Conservation (phyloP, 164 flowering plant genomes). For the Litsea cubeba region DNA sequence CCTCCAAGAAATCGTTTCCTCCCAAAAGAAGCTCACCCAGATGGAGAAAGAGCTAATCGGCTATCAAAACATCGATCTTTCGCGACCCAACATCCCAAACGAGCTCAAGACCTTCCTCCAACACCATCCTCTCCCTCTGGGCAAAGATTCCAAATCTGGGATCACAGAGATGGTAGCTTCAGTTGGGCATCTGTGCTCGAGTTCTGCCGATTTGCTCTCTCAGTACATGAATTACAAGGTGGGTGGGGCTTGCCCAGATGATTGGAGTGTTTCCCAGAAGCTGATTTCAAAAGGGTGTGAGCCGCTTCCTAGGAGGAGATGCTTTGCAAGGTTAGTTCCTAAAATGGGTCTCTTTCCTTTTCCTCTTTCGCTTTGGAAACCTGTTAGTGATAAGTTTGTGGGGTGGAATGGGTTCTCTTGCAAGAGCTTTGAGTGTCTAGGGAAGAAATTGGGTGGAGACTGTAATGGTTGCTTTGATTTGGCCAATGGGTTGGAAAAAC, state of each 20-base stretch:
- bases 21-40: constrained; percentile 72
- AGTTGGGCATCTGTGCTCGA: constrained; percentile 72
- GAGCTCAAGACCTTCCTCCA: constrained; percentile 70
- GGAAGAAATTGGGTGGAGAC: constrained; percentile 54
- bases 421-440: constrained; percentile 70
- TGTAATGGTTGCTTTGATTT: constrained; percentile 81
- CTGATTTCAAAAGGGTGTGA: constrained; percentile 80
- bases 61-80: constrained; percentile 67
- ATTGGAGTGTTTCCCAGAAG: constrained; percentile 78
- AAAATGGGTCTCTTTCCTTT: constrained; percentile 56
- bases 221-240: constrained; percentile 78
- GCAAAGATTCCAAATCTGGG: constrained; percentile 81
- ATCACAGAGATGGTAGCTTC: constrained; percentile 93
- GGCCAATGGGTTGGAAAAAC: constrained; percentile 49
- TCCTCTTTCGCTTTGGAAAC: constrained; percentile 79
- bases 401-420: constrained; percentile 81
- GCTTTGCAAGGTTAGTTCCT: constrained; percentile 51
- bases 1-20: constrained; percentile 72
- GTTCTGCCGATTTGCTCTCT: constrained; percentile 61
- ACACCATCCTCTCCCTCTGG: constrained; percentile 71
- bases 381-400: constrained; percentile 59
- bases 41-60: constrained; percentile 90
- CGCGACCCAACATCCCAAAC: constrained; percentile 50
- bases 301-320: constrained; percentile 85
- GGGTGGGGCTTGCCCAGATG: constrained; percentile 76